A percentile compares a stretch with the other conserved stretches of the same genome.
phyloP scores from a whole-genome alignment of 2,329 filamentous ascomycete genomes.

The Cordyceps cicadae region DNA sequence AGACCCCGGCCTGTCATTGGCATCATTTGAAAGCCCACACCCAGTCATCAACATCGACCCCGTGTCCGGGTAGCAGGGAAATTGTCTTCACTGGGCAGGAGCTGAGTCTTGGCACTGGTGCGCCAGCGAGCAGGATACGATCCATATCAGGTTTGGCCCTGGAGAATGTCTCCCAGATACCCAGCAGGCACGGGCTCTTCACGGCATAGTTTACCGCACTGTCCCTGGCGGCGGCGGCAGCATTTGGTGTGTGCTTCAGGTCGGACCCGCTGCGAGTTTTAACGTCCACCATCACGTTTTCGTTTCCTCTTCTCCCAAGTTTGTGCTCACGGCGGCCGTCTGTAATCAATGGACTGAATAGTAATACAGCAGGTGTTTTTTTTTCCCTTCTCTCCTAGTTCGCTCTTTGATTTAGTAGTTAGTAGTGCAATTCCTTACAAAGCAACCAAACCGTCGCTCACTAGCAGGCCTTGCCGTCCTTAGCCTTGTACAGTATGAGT shows the following conservation, averaged over 20 bases:
- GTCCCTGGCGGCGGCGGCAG: neutral
- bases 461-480: too few species aligned
- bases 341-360: too few species aligned
- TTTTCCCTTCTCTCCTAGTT: too few species aligned
- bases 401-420: too few species aligned
- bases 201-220: neutral
- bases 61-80: neutral
- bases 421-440: too few species aligned
- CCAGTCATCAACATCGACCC: neutral
- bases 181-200: too few species aligned
- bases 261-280: neutral
- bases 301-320: neutral
- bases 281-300: neutral
- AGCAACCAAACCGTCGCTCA: too few species aligned
- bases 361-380: too few species aligned
- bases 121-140: neutral
- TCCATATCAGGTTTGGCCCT: neutral
- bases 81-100: neutral
- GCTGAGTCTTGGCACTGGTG: neutral
- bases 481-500: too few species aligned
- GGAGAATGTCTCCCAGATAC: too few species aligned
- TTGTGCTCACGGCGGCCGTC: too few species aligned
- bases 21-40: neutral
- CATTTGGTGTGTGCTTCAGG: neutral
- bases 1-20: neutral